phyloP scores from a whole-genome alignment of 1,284 basidiomycete genomes.

The Blastosporella zonata region DNA sequence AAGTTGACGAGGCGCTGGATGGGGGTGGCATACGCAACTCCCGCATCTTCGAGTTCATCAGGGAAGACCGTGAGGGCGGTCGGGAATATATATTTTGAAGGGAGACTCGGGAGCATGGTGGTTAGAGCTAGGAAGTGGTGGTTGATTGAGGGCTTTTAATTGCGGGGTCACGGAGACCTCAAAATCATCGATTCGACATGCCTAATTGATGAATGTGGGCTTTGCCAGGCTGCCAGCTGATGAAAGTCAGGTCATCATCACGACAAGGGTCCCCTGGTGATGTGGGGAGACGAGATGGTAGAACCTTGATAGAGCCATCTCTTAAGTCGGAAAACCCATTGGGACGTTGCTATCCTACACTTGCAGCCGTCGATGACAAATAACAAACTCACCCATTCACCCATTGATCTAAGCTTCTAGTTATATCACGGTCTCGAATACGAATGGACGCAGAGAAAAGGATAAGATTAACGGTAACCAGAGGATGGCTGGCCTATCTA shows the following conservation, averaged over 20 bases:
- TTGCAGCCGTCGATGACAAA: too few species aligned
- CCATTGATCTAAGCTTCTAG: neutral
- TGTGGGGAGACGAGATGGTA: too few species aligned
- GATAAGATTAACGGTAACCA: constrained; percentile 16
- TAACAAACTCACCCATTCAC: neutral
- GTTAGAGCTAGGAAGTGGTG: neutral
- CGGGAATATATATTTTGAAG: constrained; percentile 42
- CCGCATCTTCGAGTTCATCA: constrained; percentile 45
- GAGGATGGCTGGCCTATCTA: constrained; percentile 10
- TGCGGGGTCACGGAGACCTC: too few species aligned
- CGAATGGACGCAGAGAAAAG: constrained; percentile 5
- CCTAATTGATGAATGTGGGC: too few species aligned
- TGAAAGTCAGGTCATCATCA: too few species aligned
- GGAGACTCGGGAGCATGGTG: constrained; percentile 26
- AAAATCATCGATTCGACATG: too few species aligned
- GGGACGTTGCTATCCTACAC: too few species aligned
- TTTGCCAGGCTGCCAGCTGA: too few species aligned
- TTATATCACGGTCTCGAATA: neutral
- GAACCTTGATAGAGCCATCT: too few species aligned
- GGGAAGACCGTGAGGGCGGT: constrained; percentile 39
- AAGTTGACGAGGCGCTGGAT: constrained; percentile 38
- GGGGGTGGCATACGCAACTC: constrained; percentile 46
- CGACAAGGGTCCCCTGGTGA: too few species aligned
- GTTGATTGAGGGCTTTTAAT: neutral
- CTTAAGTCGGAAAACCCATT: too few species aligned